Evolutionary conservation across 108 stramenopile species (phyloP).

Genomic region (Aurantiochytrium sp.): DNA sequence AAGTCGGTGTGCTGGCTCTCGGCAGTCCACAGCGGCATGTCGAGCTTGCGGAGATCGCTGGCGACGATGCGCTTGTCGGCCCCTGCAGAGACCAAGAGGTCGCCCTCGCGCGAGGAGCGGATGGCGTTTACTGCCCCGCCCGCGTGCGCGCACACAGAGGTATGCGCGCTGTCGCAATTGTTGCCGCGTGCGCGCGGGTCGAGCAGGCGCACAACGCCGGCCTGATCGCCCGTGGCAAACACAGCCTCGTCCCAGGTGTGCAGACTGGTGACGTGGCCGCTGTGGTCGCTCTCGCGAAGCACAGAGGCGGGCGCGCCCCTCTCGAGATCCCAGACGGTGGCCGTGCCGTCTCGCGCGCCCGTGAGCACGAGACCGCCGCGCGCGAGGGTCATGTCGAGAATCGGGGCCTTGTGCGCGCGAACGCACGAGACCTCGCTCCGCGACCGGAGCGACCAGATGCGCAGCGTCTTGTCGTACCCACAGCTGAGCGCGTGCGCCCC

Average conservation of each 20-base stretch:
- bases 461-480: not conserved
- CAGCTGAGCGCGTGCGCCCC: not conserved
- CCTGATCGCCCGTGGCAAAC: constrained; percentile 1
- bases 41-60: not conserved
- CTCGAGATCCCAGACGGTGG: not conserved
- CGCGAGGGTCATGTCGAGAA: not conserved
- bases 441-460: not conserved
- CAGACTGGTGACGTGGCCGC: not conserved
- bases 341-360: constrained; percentile 28
- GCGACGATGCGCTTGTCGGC: not conserved
- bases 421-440: not conserved
- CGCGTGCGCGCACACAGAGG: not conserved
- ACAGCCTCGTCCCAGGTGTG: not conserved
- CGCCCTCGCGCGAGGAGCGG: not conserved
- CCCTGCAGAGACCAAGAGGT: not conserved
- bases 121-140: constrained; percentile 5
- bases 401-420: not conserved
- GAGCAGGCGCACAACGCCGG: not conserved
- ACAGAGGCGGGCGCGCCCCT: not conserved
- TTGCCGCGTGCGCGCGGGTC: not conserved
- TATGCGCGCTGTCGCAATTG: too few relatives aligned
- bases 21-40: not conserved
- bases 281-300: not conserved
- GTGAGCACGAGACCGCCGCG: not conserved
- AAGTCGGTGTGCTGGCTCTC: constrained; percentile 21